Evolutionary conservation across 371 early-diverging fungal genomes (phyloP), one percentile per base, ranked within the genome.

Genomic region (Mucor racemosus): DNA sequence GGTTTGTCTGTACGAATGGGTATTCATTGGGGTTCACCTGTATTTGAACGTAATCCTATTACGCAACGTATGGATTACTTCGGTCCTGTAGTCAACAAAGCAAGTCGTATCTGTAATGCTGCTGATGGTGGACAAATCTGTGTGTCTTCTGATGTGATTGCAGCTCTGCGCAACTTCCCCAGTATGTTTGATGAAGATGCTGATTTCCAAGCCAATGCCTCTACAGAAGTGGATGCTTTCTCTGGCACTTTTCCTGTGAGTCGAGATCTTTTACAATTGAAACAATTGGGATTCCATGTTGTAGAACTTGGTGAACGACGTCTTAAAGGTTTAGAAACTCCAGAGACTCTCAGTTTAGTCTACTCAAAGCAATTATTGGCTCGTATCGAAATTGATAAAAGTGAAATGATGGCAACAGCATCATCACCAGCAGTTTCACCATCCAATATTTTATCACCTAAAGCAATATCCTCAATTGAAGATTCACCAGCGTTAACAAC

Each of bases 21-120:
- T 19, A 91, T 98, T 62, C 97, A 97, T 68, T 94, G 92, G 86
- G 98, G 98, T 31, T 82, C 86, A 5, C 96, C 97, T 5, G 92
- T 96, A 5, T 94, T 90, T 65, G 97, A 98, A 62, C 89, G 90
- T 13, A 96, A 96, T 75, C 95, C 95, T 1, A 88, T 94, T 46
- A 96, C 96, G 3, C 84, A 90, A 34, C 90, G 97, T 58, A 96
- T 97, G 96, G 98, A 97, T 78, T 97, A 97, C 76, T 96, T 95
- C 84, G 98, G 98, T 0, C 96, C 95, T 0, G 91, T 95, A 79
- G 96, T 96, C 40, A 97, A 95, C 76, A 86, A 94, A 9, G 91
- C 96, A 5, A 89, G 94, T 42, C 88, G 97, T 54, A 90, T 97
- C 64, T 91, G 93, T 65, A 89, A 88, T 26, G 90, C 90, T 10